These are phyloP conservation scores for Kalaharituber pfeilii DNA, from an alignment of 2,329 filamentous ascomycete genomes.

Conservation along the genomic window DNA sequence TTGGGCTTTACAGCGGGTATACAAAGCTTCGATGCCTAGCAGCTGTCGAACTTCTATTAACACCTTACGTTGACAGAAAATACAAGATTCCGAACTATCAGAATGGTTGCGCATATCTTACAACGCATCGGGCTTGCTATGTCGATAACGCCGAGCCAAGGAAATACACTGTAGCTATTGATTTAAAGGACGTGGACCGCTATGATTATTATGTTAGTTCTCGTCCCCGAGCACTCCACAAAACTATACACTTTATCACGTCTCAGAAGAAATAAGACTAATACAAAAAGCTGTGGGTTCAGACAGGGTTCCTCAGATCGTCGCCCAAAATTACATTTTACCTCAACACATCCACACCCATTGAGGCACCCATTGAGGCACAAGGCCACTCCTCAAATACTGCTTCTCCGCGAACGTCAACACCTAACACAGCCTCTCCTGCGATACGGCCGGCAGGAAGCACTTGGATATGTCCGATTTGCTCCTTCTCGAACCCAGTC, in stretches of 20 bases:
- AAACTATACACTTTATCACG: background rate
- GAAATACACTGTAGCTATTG: slow-evolving; percentile 65
- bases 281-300: background rate
- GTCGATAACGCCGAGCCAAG: slow-evolving; percentile 77
- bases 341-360: slow-evolving; percentile 43
- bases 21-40: slow-evolving; percentile 25
- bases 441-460: slow-evolving; percentile 41
- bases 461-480: slow-evolving; percentile 85
- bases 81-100: slow-evolving; percentile 89
- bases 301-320: slow-evolving; percentile 87
- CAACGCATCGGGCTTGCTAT: slow-evolving; percentile 88
- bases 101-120: slow-evolving; percentile 90
- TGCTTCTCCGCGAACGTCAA: slow-evolving; percentile 23
- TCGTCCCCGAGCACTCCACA: slow-evolving; percentile 14
- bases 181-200: slow-evolving; percentile 78
- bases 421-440: slow-evolving; percentile 25
- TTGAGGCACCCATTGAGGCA: slow-evolving; percentile 32
- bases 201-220: slow-evolving; percentile 65
- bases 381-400: slow-evolving; percentile 30
- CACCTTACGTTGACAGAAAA: slow-evolving; percentile 43
- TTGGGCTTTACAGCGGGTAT: slow-evolving; percentile 94
- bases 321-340: slow-evolving; percentile 83
- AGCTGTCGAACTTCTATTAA: slow-evolving; percentile 1
- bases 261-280: background rate
- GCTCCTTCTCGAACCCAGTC: slow-evolving; percentile 60